Conservation (phyloP, 2,329 filamentous ascomycete species). For the Lomentospora prolificans region DNA sequence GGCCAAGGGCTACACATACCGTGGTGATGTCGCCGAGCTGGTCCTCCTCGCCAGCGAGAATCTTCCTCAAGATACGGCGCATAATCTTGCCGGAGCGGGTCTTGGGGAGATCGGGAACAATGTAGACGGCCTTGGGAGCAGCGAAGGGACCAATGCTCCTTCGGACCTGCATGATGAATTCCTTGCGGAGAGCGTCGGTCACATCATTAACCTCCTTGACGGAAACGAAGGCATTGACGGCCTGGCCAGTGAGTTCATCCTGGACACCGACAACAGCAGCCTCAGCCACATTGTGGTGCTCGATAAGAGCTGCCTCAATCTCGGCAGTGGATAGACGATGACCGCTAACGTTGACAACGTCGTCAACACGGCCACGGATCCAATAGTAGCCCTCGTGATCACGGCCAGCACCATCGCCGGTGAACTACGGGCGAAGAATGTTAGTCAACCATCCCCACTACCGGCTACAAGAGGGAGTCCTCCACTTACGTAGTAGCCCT, state of each 20-base stretch:
- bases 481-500: constrained; percentile 82
- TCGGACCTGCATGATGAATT: constrained; percentile 86
- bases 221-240: constrained; percentile 91
- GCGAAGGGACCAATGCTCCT: constrained; percentile 97
- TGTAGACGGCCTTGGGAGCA: constrained; percentile 84
- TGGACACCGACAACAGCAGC: constrained; percentile 87
- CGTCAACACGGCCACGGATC: constrained; percentile 97
- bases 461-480: constrained; percentile 10
- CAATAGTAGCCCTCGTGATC: constrained; percentile 99
- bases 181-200: constrained; percentile 77
- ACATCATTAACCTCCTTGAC: constrained; percentile 81
- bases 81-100: constrained; percentile 98
- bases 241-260: constrained; percentile 93
- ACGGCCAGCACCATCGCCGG: constrained; percentile 85
- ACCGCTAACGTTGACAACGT: constrained; percentile 95
- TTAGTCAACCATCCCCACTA: neutral
- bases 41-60: constrained; percentile 92
- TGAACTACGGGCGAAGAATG: constrained; percentile 49
- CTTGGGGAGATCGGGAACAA: constrained; percentile 92
- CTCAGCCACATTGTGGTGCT: constrained; percentile 83
- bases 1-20: constrained; percentile 43
- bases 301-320: constrained; percentile 92
- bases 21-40: constrained; percentile 89
- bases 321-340: constrained; percentile 95
- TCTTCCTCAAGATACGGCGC: constrained; percentile 94